Conservation (phyloP, 306 rosid species). For the Castanea mollissima region DNA sequence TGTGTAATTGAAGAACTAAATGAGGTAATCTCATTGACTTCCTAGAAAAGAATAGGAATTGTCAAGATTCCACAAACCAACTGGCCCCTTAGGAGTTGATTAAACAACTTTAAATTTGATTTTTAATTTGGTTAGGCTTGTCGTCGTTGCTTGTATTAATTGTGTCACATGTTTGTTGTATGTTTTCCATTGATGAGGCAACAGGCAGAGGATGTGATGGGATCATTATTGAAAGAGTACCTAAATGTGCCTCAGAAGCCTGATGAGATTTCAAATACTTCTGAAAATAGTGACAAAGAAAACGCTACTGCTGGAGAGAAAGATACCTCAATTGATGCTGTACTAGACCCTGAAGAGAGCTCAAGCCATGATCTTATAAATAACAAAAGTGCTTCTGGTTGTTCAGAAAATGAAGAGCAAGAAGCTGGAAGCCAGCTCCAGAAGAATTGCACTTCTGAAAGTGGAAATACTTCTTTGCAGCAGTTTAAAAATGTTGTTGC, state of each 20-base stretch:
- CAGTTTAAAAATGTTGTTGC: conserved; percentile 83
- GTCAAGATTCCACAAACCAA: too few species aligned
- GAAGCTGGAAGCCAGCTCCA: conserved; percentile 39
- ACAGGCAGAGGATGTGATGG: conserved; percentile 97
- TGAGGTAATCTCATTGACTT: too few species aligned
- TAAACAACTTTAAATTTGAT: neutral
- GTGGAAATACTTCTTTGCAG: conserved; percentile 31
- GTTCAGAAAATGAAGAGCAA: conserved; percentile 38
- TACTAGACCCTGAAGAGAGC: conserved; percentile 30
- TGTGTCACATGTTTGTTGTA: conserved; percentile 3
- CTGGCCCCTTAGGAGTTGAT: neutral
- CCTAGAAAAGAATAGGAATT: too few species aligned
- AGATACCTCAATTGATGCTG: conserved; percentile 8
- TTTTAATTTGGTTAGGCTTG: neutral
- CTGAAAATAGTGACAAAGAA: conserved; percentile 33
- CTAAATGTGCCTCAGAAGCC: conserved; percentile 44
- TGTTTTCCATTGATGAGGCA: conserved; percentile 28
- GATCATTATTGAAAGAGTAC: conserved; percentile 79
- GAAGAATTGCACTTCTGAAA: conserved; percentile 41
- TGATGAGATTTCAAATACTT: conserved; percentile 29
- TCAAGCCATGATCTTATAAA: conserved; percentile 41
- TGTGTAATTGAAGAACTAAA: too few species aligned
- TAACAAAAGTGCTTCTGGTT: conserved; percentile 30
- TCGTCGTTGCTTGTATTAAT: neutral
- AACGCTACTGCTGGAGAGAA: conserved; percentile 25